Conservation (phyloP, 345 rosid genomes). For the Nasturtium officinale region DNA sequence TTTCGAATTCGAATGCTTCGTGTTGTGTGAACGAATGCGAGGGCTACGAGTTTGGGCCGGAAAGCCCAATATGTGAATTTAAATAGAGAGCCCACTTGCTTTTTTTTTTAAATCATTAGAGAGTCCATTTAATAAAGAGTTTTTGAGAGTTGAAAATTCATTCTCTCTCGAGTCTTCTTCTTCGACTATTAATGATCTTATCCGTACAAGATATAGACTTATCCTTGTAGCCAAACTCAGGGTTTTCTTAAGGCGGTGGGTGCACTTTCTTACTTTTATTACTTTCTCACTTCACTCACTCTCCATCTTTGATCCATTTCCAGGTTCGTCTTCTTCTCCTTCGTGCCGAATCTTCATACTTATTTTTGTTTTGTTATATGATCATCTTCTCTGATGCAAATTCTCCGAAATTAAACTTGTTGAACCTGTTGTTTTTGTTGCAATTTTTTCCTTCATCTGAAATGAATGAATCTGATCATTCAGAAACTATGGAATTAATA, state of each 20-base stretch:
- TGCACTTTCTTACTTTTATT: conserved; percentile 22
- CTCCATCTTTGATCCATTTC: conserved; percentile 34
- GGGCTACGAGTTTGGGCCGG: background rate
- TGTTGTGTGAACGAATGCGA: background rate
- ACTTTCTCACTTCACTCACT: conserved; percentile 27
- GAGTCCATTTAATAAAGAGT: no score
- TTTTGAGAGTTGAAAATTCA: no score
- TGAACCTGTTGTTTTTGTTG: background rate
- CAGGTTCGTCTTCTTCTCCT: conserved; percentile 41
- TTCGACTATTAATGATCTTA: background rate
- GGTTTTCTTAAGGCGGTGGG: conserved; percentile 30
- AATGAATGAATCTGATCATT: conserved; percentile 20
- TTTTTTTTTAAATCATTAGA: no score
- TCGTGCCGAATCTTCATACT: background rate
- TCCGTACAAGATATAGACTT: background rate
- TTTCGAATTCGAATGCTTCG: conserved; percentile 1
- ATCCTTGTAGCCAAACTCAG: conserved; percentile 28
- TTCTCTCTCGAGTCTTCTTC: background rate
- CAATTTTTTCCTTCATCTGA: background rate
- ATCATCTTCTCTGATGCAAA: background rate
- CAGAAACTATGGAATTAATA: background rate
- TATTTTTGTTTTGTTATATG: background rate
- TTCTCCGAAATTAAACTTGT: background rate
- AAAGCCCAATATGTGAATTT: no score
- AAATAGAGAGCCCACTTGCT: no score